Base-by-base conservation (phyloP, 2,329 filamentous ascomycete species). In the Penicillium sclerotigenum region DNA sequence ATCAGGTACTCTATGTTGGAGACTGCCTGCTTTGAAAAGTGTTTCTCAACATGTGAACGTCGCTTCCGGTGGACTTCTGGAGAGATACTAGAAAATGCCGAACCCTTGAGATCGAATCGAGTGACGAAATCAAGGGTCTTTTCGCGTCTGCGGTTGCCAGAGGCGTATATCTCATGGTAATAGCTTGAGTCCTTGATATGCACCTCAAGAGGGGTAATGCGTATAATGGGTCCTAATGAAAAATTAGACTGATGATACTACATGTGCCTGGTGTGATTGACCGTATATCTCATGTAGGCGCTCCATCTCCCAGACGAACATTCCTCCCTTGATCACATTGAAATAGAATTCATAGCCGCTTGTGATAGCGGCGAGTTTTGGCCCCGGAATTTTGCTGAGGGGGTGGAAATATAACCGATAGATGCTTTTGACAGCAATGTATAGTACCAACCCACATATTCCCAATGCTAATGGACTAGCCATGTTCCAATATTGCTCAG, bases 351-450 rank as follows among this genome's bases (percentile, higher is more conserved):
- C 71, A 54, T 74, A 73, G 53, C 62, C 66, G 20, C 60, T 47
- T 31, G 68, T 65, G 4, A 68, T 29, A 0, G 74, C 74, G 2
- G 73, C 74, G 33, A 71, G 49, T 34, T 63, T 71, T 0, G 69
- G 63, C n/a, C 68, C 73, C 1, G 68, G 72, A 14, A 77, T 66
- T 10, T 63, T 53, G 16, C 60, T 58, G 10, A 76, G 64, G 16
- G 70, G 71, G 37, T 71, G 67, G 52, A 72, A 65, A 59, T 70
- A 75, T 4, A 73, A 58, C 20, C 71, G 63, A 45, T 75, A 71
- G 22, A 59, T 49, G 18, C 28, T 45, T 47, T 49, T 46, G 46
- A 40, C 22, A 10, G 45, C 13, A 13, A 53, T 31, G 11, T 50
- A 59, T 7, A 57, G 13, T 3, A 57, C 9, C 13, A 46, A 13